phyloP scores from a whole-genome alignment of 495 filamentous ascomycete species.

The Margaritispora aquatica region DNA sequence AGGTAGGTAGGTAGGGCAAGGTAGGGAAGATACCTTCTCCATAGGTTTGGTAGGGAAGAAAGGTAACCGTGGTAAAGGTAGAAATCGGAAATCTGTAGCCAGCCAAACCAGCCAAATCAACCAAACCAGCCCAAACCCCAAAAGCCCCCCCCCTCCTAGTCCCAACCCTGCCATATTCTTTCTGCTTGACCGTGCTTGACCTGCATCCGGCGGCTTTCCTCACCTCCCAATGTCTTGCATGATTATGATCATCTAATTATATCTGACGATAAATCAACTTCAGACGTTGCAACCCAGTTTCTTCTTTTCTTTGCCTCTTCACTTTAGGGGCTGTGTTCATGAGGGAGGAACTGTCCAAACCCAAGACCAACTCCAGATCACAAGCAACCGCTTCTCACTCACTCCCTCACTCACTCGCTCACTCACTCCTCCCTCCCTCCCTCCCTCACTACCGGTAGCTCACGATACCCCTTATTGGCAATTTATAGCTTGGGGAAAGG shows the following conservation, averaged over 20 bases:
- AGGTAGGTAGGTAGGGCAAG: background rate
- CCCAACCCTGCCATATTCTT: no score
- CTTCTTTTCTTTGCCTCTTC: background rate
- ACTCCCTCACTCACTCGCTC: background rate
- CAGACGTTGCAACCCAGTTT: background rate
- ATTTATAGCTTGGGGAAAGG: background rate
- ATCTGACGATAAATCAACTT: background rate
- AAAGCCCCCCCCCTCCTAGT: no score
- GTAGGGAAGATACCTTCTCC: no score
- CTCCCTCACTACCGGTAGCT: slow-evolving; percentile 7
- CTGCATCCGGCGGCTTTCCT: no score
- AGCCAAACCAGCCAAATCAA: no score
- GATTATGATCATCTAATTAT: no score
- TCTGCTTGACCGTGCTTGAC: no score
- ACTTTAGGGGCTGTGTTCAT: background rate
- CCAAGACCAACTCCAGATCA: background rate
- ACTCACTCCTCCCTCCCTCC: slow-evolving; percentile 11
- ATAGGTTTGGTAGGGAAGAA: no score
- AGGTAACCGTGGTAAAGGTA: no score
- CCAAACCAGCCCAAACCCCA: no score
- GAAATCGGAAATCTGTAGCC: no score
- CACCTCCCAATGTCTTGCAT: no score
- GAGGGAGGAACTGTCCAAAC: background rate
- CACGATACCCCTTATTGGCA: slow-evolving; percentile 20
- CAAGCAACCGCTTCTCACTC: background rate